These are phyloP conservation scores for Panaeolus cyanescens DNA, from an alignment of 768 basidiomycete genomes.

Conservation along the genomic window DNA sequence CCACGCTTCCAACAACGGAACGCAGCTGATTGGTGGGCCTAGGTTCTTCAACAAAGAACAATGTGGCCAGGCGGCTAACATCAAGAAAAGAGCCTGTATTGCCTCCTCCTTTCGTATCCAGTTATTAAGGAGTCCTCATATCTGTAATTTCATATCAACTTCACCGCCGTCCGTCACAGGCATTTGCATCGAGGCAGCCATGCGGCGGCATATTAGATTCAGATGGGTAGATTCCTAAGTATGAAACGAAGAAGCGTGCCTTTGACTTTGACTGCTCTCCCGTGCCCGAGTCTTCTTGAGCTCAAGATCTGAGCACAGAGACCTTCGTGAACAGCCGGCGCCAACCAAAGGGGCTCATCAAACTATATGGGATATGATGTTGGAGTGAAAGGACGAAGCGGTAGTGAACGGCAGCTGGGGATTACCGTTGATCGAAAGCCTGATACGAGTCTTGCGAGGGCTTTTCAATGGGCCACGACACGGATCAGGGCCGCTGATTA, in stretches of 20 bases:
- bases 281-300: background rate
- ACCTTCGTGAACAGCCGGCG: background rate
- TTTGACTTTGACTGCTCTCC: background rate
- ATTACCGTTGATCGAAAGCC: background rate
- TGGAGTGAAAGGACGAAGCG: background rate
- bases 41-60: no score
- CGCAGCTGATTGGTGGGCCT: no score
- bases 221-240: background rate
- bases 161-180: background rate
- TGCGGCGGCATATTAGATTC: background rate
- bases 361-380: background rate
- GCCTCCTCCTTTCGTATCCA: no score
- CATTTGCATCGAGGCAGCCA: background rate
- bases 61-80: no score
- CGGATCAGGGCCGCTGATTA: background rate
- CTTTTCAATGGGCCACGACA: no score
- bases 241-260: background rate
- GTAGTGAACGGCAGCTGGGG: background rate
- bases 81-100: no score
- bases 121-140: no score
- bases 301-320: background rate
- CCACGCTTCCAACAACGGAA: no score
- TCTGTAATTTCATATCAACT: no score
- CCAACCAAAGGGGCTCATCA: background rate
- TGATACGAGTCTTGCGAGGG: no score